Percentiles rank a stretch among this genome's conserved stretches.
phyloP scores from a whole-genome alignment of 164 flowering plant genomes.

The Nymphaea colorata region DNA sequence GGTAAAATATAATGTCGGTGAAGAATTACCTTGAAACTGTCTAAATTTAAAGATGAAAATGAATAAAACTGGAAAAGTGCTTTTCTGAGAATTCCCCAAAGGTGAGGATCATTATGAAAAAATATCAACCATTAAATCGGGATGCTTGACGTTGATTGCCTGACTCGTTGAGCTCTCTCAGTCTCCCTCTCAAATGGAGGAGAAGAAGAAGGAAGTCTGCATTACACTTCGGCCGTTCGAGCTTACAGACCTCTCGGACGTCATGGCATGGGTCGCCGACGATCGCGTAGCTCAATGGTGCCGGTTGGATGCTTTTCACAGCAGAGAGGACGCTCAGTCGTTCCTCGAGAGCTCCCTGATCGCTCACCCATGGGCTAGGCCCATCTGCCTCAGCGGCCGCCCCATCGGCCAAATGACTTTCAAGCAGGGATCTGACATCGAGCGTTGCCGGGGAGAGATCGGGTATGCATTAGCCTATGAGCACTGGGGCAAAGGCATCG shows the following conservation, averaged over 20 bases:
- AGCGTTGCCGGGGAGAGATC: conserved; percentile 33
- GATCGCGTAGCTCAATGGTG: conserved; percentile 24
- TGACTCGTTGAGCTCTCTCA: no score
- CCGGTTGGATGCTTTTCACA: conserved; percentile 28
- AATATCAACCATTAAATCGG: no score
- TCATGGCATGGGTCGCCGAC: conserved; percentile 29
- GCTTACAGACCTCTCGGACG: conserved; percentile 27
- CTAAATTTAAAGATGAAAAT: no score
- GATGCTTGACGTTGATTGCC: no score
- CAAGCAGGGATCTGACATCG: conserved; percentile 1
- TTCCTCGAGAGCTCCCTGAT: conserved; percentile 14
- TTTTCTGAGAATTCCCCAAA: no score
- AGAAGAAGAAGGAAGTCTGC: neutral
- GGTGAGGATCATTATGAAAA: no score
- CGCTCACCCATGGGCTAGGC: conserved; percentile 50
- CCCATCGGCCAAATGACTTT: conserved; percentile 44
- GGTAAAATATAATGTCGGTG: no score
- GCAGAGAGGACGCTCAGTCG: conserved; percentile 30
- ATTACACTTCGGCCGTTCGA: conserved; percentile 22
- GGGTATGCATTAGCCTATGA: conserved; percentile 46
- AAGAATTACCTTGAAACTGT: no score
- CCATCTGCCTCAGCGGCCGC: conserved; percentile 40
- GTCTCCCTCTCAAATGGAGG: no score
- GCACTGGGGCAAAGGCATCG: conserved; percentile 71
- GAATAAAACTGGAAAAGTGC: no score